Base-by-base conservation (phyloP, 345 rosid genomes). In the Alliaria petiolata region DNA sequence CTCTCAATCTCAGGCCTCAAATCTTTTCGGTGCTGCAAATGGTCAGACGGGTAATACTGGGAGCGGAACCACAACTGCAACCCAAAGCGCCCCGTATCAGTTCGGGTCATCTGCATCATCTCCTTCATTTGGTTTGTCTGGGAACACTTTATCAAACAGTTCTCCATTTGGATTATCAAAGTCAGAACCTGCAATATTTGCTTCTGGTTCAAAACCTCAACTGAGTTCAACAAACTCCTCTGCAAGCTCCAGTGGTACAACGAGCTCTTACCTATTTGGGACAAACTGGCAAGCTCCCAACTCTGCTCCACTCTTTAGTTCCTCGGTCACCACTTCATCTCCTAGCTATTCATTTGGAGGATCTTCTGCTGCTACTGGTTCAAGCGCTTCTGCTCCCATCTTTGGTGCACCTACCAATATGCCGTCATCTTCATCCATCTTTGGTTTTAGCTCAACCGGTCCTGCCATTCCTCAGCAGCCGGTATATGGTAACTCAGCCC, bases 221-320 rank as follows among this genome's bases (percentile, higher is more conserved):
- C 38, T 52, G 44, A 70, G 86, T 71, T 67, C 42, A 40, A 63
- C 77, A 19, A 83, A 58, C 62, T 79, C 63, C 54, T 85, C 85
- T 75, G 68, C 77, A 62, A 78, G 84, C 81, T 78, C 89, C n/a
- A 71, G 72, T 56, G 77, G 67, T 58, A 79, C 78, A 71, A 33
- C 76, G 40, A 56, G 79, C 56, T 54, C 86, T 39, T 54, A 75
- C 9, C 6, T 76, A 8, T 84, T 91, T 74, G 82, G 89, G 73
- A 72, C 96, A 43, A 78, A 70, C 58, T 84, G 86, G 92, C 87
- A 76, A 73, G 62, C 91, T 47, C 60, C 85, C 14, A 80, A 80
- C 49, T 46, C 83, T 51, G 47, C 71, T 49, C 64, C 88, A 17
- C 15, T 56, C 45, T 84, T 85, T 76, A 76, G 81, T 78, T 71